Percentiles rank a stretch among this genome's conserved stretches.
These are phyloP conservation scores for Boletus reticulatus DNA, from an alignment of 768 basidiomycete genomes.

Conservation along the genomic window DNA sequence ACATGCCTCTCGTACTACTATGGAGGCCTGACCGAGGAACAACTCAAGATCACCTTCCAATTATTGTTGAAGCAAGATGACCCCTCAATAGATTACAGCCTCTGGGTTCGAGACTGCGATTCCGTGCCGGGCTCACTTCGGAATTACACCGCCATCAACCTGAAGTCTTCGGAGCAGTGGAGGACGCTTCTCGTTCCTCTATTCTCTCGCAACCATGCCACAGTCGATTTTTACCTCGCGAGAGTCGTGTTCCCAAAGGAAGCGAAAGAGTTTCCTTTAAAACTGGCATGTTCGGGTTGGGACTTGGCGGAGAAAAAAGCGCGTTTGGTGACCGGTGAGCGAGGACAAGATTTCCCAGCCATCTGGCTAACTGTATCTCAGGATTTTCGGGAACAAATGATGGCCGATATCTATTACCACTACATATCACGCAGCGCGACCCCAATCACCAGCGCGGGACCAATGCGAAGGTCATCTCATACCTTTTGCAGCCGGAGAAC, in stretches of 20 bases:
- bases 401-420: slow-evolving; percentile 28
- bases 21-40: slow-evolving; percentile 38
- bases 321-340: slow-evolving; percentile 9
- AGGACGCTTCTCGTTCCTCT: slow-evolving; percentile 28
- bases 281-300: slow-evolving; percentile 51
- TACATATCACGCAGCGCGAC: slow-evolving; percentile 4
- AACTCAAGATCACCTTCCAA: slow-evolving; percentile 38
- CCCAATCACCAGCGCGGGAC: too few relatives aligned
- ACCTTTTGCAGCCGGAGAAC: slow-evolving; percentile 36
- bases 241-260: slow-evolving; percentile 49
- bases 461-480: neutral
- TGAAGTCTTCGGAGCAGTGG: slow-evolving; percentile 36
- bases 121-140: slow-evolving; percentile 31
- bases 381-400: slow-evolving; percentile 58
- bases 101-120: slow-evolving; percentile 31
- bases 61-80: slow-evolving; percentile 40
- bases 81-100: slow-evolving; percentile 39
- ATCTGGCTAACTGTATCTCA: neutral
- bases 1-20: slow-evolving; percentile 37
- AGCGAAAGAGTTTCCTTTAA: slow-evolving; percentile 46
- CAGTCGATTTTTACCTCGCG: slow-evolving; percentile 47
- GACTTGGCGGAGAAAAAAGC: slow-evolving; percentile 44
- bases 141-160: slow-evolving; percentile 41
- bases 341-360: too few relatives aligned
- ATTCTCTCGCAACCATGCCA: slow-evolving; percentile 36